phyloP scores from a whole-genome alignment of 148 eudicot genomes.

The Arctostaphylos glauca region DNA sequence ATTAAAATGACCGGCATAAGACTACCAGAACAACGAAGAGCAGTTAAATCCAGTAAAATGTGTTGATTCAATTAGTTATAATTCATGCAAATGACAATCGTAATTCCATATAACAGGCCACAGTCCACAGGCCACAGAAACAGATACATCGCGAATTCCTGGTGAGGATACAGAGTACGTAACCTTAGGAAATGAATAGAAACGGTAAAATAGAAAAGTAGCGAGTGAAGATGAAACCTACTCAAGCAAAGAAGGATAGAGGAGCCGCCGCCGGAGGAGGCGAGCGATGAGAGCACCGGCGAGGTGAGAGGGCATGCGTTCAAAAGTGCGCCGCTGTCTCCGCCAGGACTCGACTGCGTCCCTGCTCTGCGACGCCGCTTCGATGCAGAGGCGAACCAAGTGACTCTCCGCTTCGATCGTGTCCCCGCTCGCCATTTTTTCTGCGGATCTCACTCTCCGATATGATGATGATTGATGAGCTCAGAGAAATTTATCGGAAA shows the following conservation, averaged over 20 bases:
- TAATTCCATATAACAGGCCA: neutral
- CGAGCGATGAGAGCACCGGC: slow-evolving; percentile 66
- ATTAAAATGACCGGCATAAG: neutral
- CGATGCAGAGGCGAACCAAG: slow-evolving; percentile 57
- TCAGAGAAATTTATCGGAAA: too few species aligned
- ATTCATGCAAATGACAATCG: neutral
- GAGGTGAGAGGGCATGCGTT: slow-evolving; percentile 61
- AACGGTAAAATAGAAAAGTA: neutral
- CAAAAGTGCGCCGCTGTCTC: slow-evolving; percentile 72
- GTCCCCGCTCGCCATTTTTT: slow-evolving; percentile 17
- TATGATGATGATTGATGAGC: neutral
- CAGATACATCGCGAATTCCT: too few species aligned
- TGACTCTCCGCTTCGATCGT: slow-evolving; percentile 29
- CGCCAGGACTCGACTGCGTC: slow-evolving; percentile 42
- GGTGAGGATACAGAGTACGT: too few species aligned
- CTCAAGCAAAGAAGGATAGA: slow-evolving; percentile 83
- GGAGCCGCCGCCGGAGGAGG: slow-evolving; percentile 68
- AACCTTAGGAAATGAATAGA: neutral
- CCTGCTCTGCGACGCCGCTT: slow-evolving; percentile 48
- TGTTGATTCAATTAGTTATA: neutral
- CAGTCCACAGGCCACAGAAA: neutral
- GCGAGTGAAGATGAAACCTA: slow-evolving; percentile 14
- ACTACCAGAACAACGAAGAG: neutral
- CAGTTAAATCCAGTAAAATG: neutral
- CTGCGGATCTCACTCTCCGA: neutral